Conservation (phyloP, 2,329 filamentous ascomycete species). For the Cadophora malorum region DNA sequence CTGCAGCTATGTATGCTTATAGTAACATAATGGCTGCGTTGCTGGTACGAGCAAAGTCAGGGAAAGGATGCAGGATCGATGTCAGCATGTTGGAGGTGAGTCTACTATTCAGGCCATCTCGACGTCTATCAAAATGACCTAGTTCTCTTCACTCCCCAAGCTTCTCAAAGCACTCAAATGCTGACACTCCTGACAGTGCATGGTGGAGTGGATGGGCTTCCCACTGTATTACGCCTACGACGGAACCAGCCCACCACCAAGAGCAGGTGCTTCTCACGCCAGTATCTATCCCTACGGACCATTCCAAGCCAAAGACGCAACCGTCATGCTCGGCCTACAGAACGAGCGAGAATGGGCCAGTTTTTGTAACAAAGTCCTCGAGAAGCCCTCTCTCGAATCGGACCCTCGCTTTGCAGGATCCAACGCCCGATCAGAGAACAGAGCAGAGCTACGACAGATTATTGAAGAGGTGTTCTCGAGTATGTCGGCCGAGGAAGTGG, state of each 20-base stretch:
- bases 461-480: constrained; percentile 16
- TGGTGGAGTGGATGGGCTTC: constrained; percentile 25
- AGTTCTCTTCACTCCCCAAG: neutral
- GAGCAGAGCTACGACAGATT: constrained; percentile 9
- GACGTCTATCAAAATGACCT: neutral
- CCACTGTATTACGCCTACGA: constrained; percentile 21
- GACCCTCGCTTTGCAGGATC: constrained; percentile 9
- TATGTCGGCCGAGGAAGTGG: constrained; percentile 18
- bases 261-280: constrained; percentile 16
- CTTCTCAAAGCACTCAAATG: neutral
- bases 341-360: constrained; percentile 22
- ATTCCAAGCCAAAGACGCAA: constrained; percentile 12
- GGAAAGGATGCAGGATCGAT: constrained; percentile 22
- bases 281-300: constrained; percentile 23
- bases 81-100: constrained; percentile 23
- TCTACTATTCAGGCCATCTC: neutral
- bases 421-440: constrained; percentile 16
- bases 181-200: constrained; percentile 3
- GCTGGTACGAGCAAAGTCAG: constrained; percentile 18
- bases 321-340: constrained; percentile 21
- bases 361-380: constrained; percentile 16
- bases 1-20: constrained; percentile 23
- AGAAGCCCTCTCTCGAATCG: neutral
- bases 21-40: constrained; percentile 25
- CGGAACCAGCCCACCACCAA: constrained; percentile 2